Evolutionary conservation across 2,329 filamentous ascomycete genomes (phyloP).

Genomic region (Arthrinium phaeospermum): DNA sequence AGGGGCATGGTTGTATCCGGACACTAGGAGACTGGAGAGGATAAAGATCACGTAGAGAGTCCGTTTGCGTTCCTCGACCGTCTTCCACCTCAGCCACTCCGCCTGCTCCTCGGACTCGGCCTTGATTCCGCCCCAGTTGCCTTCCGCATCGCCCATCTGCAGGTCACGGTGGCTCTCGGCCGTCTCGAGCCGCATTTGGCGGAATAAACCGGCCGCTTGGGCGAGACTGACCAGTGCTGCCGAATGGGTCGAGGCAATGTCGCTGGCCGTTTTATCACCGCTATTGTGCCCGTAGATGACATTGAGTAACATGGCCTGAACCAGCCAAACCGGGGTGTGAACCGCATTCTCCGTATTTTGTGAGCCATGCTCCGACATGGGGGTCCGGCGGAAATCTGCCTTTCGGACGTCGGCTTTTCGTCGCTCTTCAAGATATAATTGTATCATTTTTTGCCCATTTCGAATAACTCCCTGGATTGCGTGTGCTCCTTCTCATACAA

Average conservation of each 20-base stretch:
- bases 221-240: conserved; percentile 90
- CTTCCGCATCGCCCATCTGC: conserved; percentile 60
- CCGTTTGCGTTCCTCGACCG: conserved; percentile 86
- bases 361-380: conserved; percentile 52
- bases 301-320: conserved; percentile 96
- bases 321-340: conserved; percentile 89
- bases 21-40: conserved; percentile 87
- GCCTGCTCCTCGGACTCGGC: conserved; percentile 62
- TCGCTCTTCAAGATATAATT: conserved; percentile 88
- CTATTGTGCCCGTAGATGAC: conserved; percentile 96
- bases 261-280: conserved; percentile 86
- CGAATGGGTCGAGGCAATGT: conserved; percentile 92
- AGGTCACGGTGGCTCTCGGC: conserved; percentile 56
- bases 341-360: conserved; percentile 64
- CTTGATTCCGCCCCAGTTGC: conserved; percentile 50
- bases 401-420: conserved; percentile 81
- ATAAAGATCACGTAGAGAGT: conserved; percentile 92
- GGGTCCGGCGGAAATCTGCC: conserved; percentile 60
- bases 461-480: conserved; percentile 84
- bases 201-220: conserved; percentile 78
- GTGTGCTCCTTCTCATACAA: conserved; percentile 85
- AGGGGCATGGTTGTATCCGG: conserved; percentile 91
- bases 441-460: conserved; percentile 93
- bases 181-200: conserved; percentile 51
- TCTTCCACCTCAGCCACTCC: conserved; percentile 92